phyloP scores from a whole-genome alignment of 73 alveolate genomes.

The Diophrys appendiculata region DNA sequence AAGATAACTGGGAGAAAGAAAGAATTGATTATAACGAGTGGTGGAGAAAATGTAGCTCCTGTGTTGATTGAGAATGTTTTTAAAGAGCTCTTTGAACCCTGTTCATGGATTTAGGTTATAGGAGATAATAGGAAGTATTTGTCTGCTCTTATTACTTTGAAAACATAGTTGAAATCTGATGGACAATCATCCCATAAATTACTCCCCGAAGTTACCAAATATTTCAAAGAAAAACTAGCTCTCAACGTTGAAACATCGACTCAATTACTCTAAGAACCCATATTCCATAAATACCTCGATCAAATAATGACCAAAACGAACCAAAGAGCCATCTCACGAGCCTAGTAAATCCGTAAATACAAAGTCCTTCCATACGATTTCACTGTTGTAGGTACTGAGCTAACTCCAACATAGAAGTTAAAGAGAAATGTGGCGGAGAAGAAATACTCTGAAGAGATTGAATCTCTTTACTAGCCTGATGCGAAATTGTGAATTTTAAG shows the following conservation, averaged over 20 bases:
- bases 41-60: constrained; percentile 98
- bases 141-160: constrained; percentile 66
- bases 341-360: constrained; percentile 75
- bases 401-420: constrained; percentile 87
- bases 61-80: constrained; percentile 80
- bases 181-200: too few relatives aligned
- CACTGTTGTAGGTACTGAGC: constrained; percentile 80
- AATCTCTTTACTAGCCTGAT: too few relatives aligned
- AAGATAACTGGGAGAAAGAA: constrained; percentile 91
- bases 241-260: too few relatives aligned
- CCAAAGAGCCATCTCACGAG: constrained; percentile 72
- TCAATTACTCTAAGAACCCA: too few relatives aligned
- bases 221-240: too few relatives aligned
- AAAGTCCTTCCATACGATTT: constrained; percentile 68
- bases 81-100: constrained; percentile 73
- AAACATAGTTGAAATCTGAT: constrained; percentile 26
- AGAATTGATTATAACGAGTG: constrained; percentile 92
- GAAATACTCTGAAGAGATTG: constrained; percentile 64
- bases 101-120: constrained; percentile 72
- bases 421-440: constrained; percentile 75
- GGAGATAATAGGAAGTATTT: constrained; percentile 80
- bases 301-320: constrained; percentile 52
- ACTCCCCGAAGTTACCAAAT: too few relatives aligned
- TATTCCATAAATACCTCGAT: constrained; percentile 17
- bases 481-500: too few relatives aligned